A percentile compares a stretch with the other conserved stretches of the same genome.
Conservation (phyloP, 352 stramenopile species). For the Phytophthora fragariaefolia region DNA sequence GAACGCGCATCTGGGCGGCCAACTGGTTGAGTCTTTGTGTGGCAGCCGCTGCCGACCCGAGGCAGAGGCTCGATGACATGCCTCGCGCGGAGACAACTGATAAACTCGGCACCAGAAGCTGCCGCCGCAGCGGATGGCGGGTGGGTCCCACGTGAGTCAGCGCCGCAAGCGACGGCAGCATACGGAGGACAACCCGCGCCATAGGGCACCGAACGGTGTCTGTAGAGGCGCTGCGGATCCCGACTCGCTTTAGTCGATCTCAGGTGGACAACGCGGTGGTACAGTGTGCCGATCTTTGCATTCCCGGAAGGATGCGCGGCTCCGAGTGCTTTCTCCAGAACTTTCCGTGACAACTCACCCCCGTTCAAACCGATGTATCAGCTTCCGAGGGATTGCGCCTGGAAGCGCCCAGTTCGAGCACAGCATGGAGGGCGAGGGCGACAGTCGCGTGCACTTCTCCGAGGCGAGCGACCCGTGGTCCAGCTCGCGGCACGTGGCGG, state of each 20-base stretch:
- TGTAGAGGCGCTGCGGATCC: slow-evolving; percentile 30
- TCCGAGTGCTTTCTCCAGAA: not conserved
- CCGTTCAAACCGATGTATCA: slow-evolving; percentile 13
- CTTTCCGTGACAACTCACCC: not conserved
- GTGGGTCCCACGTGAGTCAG: slow-evolving; percentile 25
- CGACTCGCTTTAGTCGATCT: slow-evolving; percentile 15
- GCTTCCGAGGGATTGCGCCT: not conserved
- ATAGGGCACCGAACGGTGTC: slow-evolving; percentile 16
- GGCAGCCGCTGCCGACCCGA: slow-evolving; percentile 9
- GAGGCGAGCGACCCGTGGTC: slow-evolving; percentile 73
- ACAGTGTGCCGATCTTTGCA: not conserved
- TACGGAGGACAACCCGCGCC: not conserved
- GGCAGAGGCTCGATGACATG: not conserved
- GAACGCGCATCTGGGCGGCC: too few relatives aligned
- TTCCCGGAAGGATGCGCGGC: too few relatives aligned
- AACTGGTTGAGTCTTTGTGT: slow-evolving; percentile 10
- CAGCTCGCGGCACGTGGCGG: slow-evolving; percentile 71
- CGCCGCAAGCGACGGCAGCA: slow-evolving; percentile 11
- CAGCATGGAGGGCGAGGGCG: slow-evolving; percentile 64
- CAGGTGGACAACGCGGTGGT: not conserved
- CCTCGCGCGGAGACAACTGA: slow-evolving; percentile 12
- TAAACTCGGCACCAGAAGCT: slow-evolving; percentile 23
- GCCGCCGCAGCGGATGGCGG: slow-evolving; percentile 17
- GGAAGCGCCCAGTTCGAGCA: too few relatives aligned
- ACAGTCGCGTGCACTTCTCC: slow-evolving; percentile 84